These are phyloP conservation scores for Pyrus pyrifolia DNA, from an alignment of 306 rosid genomes.

Conservation along the genomic window DNA sequence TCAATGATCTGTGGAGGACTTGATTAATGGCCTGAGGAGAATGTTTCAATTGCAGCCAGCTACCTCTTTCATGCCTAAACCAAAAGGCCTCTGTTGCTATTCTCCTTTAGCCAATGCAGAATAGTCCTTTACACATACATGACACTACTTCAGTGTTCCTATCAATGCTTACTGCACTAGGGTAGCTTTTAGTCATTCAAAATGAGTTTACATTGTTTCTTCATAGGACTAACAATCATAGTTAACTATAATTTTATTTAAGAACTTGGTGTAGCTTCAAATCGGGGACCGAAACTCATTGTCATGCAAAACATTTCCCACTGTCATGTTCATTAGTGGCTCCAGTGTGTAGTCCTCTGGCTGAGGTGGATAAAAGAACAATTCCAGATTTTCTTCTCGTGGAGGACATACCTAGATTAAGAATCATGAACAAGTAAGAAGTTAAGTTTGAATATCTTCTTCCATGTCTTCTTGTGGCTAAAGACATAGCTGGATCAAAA, in stretches of 20 bases:
- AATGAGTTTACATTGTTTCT: background rate
- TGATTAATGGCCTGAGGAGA: background rate
- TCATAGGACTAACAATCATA: background rate
- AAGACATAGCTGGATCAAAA: constrained; percentile 1
- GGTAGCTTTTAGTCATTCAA: too few relatives aligned
- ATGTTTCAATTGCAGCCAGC: background rate
- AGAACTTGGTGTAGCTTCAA: constrained; percentile 3
- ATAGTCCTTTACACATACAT: background rate
- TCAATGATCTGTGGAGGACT: background rate
- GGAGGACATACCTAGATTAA: constrained; percentile 15
- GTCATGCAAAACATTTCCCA: background rate
- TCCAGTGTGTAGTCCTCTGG: background rate
- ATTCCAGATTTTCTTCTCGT: background rate
- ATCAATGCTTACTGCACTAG: too few relatives aligned
- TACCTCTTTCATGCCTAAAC: background rate
- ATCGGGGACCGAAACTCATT: background rate
- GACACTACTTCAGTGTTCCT: too few relatives aligned
- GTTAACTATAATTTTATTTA: constrained; percentile 8
- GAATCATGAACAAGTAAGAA: constrained; percentile 14
- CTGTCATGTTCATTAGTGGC: background rate
- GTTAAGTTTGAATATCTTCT: background rate
- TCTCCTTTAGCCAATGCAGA: background rate
- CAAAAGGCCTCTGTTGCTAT: background rate
- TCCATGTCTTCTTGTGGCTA: background rate
- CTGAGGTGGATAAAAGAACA: background rate